Evolutionary conservation across 2,329 filamentous ascomycete genomes (phyloP).

Genomic region (Beauveria medogensis): DNA sequence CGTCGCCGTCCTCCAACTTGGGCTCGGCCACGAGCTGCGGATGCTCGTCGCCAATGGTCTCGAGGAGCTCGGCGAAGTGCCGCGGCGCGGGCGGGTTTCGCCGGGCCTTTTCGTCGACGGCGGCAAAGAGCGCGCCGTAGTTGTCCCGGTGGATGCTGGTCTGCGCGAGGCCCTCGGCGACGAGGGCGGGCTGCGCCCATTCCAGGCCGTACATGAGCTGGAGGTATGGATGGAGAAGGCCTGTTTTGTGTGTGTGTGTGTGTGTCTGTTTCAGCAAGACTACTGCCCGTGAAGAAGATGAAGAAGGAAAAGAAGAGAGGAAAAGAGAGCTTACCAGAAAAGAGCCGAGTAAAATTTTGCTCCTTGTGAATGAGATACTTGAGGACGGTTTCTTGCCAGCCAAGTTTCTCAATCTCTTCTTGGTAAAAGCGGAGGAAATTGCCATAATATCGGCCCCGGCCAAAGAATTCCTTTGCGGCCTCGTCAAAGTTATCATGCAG

Average conservation of each 20-base stretch:
- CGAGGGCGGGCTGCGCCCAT: constrained; percentile 70
- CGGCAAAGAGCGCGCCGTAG: constrained; percentile 45
- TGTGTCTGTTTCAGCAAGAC: constrained; percentile 2
- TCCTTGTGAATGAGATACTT: constrained; percentile 63
- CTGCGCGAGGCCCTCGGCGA: constrained; percentile 74
- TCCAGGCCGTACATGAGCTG: constrained; percentile 81
- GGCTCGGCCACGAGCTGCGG: constrained; percentile 47
- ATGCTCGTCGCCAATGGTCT: constrained; percentile 44
- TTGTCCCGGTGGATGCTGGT: constrained; percentile 58
- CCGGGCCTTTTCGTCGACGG: constrained; percentile 39
- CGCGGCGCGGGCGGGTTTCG: constrained; percentile 10
- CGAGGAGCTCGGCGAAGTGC: constrained; percentile 50
- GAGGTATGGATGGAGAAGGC: constrained; percentile 72
- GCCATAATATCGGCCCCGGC: constrained; percentile 54
- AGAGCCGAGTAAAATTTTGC: constrained; percentile 55
- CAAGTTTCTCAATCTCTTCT: constrained; percentile 55
- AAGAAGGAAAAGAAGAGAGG: background rate
- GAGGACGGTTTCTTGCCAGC: constrained; percentile 52
- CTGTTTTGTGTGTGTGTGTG: constrained; percentile 24
- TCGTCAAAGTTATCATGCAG: constrained; percentile 45
- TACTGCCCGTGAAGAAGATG: background rate
- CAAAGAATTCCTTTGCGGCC: constrained; percentile 50
- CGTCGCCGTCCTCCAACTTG: constrained; percentile 50
- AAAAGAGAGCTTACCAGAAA: constrained; percentile 42
- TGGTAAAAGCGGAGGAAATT: constrained; percentile 75